Evolutionary conservation across 805 yeast species (phyloP).

Genomic region (Allodekkera sacchari): DNA sequence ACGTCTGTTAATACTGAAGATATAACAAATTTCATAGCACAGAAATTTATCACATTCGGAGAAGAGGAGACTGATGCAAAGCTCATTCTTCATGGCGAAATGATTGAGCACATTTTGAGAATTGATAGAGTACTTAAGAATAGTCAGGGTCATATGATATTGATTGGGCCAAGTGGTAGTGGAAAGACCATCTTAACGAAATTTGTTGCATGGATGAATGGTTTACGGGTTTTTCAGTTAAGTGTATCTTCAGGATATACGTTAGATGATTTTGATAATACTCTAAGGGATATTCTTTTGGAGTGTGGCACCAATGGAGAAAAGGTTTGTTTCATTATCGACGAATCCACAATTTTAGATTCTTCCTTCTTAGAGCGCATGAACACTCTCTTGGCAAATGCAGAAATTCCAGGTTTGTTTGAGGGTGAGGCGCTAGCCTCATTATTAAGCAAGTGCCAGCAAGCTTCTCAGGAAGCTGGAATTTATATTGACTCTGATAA

Average conservation of each 20-base stretch:
- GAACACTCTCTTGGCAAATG: conserved; percentile 89
- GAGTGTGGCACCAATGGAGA: conserved; percentile 48
- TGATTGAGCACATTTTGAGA: conserved; percentile 66
- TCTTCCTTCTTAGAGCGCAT: conserved; percentile 80
- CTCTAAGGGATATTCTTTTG: conserved; percentile 46
- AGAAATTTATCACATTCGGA: conserved; percentile 59
- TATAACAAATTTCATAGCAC: conserved; percentile 46
- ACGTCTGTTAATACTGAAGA: conserved; percentile 42
- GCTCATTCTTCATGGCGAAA: conserved; percentile 57
- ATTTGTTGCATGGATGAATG: conserved; percentile 91
- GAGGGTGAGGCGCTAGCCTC: conserved; percentile 57
- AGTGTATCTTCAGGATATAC: conserved; percentile 46
- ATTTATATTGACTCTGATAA: conserved; percentile 55
- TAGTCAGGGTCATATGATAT: conserved; percentile 82
- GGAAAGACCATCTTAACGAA: conserved; percentile 71
- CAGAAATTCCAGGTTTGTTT: conserved; percentile 86
- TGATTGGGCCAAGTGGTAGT: conserved; percentile 75
- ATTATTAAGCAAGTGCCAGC: conserved; percentile 47
- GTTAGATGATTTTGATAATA: conserved; percentile 57
- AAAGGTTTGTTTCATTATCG: conserved; percentile 62
- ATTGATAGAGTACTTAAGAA: conserved; percentile 78
- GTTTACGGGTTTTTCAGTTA: conserved; percentile 53
- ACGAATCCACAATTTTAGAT: conserved; percentile 70
- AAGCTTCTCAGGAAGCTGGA: conserved; percentile 53
- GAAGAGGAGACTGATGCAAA: conserved; percentile 68